Evolutionary conservation across 2,329 filamentous ascomycete species (phyloP).

Genomic region (Paecilomyces formosus): DNA sequence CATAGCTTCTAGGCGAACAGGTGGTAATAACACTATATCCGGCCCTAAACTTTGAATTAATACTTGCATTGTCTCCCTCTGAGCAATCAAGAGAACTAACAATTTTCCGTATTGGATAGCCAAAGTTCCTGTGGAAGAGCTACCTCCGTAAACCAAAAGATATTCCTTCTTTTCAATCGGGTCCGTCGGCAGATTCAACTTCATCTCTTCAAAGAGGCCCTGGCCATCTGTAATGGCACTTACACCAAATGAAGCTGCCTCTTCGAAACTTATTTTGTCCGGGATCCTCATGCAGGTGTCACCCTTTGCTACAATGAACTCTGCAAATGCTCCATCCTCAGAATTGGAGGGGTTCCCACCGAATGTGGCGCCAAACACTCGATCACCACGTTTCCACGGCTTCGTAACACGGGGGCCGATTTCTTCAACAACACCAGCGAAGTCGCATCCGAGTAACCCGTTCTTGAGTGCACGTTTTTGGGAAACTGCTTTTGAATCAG

Average conservation of each 20-base stretch:
- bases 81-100: constrained; percentile 8
- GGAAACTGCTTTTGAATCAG: constrained; percentile 18
- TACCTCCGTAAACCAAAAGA: constrained; percentile 42
- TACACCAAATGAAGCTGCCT: constrained; percentile 21
- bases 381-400: constrained; percentile 19
- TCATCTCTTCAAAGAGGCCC: constrained; percentile 1
- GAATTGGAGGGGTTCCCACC: constrained; percentile 19
- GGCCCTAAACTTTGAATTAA: constrained; percentile 12
- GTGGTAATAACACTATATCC: constrained; percentile 39
- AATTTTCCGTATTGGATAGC: constrained; percentile 38
- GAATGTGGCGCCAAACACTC: constrained; percentile 25
- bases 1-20: constrained; percentile 37
- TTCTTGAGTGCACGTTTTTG: constrained; percentile 10
- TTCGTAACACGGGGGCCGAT: neutral
- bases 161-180: constrained; percentile 7
- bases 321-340: constrained; percentile 26
- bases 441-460: constrained; percentile 16
- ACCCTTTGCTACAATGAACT: constrained; percentile 23
- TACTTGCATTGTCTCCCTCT: too few species aligned
- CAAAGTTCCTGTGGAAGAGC: constrained; percentile 35
- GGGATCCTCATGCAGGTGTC: constrained; percentile 24
- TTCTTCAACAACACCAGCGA: neutral
- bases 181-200: constrained; percentile 10
- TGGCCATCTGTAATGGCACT: constrained; percentile 10
- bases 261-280: constrained; percentile 20